Evolutionary conservation across 345 rosid genomes (phyloP).

Genomic region (Pugionium cornutum): DNA sequence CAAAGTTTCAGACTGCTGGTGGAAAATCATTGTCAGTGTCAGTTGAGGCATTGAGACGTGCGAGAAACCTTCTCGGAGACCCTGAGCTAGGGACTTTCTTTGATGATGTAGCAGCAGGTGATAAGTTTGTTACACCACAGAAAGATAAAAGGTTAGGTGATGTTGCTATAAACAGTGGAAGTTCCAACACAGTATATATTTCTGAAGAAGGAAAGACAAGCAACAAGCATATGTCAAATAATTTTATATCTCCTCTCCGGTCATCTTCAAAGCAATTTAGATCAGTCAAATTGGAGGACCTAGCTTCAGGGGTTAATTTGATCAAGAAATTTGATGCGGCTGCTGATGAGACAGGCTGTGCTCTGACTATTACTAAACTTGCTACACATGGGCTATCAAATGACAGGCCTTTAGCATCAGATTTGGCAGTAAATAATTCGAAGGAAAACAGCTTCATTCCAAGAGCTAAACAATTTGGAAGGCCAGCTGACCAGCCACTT

Average conservation of each 20-base stretch:
- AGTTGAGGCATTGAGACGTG: constrained; percentile 80
- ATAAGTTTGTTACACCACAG: constrained; percentile 39
- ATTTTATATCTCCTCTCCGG: constrained; percentile 62
- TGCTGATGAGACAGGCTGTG: constrained; percentile 43
- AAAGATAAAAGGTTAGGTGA: constrained; percentile 39
- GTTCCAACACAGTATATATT: constrained; percentile 36
- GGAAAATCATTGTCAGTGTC: constrained; percentile 88
- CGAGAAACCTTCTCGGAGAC: constrained; percentile 89
- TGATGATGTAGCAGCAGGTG: constrained; percentile 46
- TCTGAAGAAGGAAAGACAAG: constrained; percentile 45
- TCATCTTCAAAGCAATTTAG: constrained; percentile 48
- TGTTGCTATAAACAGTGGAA: constrained; percentile 47
- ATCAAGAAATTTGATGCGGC: constrained; percentile 74
- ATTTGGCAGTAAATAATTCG: constrained; percentile 28
- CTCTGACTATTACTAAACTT: constrained; percentile 33
- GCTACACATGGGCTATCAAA: constrained; percentile 37
- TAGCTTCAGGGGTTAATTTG: constrained; percentile 56
- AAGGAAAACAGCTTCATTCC: constrained; percentile 38
- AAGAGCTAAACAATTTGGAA: constrained; percentile 40
- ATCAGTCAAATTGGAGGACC: constrained; percentile 40
- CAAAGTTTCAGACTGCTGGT: constrained; percentile 85
- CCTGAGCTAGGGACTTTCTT: constrained; percentile 67
- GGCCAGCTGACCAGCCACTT: constrained; percentile 51
- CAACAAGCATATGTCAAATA: constrained; percentile 45
- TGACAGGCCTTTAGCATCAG: constrained; percentile 26